Base-by-base conservation (phyloP, 345 rosid genomes). In the Eutrema yunnanense region DNA sequence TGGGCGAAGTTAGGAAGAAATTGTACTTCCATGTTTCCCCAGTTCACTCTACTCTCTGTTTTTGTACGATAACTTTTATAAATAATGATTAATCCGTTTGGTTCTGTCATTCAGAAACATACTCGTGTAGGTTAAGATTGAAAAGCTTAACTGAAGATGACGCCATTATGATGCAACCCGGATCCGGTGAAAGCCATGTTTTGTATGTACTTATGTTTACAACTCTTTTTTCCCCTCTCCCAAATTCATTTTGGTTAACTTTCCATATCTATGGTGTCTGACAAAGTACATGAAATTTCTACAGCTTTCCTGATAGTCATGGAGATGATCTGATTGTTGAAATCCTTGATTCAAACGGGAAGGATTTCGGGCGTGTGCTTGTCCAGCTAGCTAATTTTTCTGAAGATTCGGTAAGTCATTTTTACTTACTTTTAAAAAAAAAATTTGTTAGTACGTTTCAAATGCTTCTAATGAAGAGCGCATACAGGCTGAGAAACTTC, bases 311-410 rank as follows among this genome's bases (percentile, higher is more conserved):
- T 53, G 99, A 95, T 77, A 81, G 91, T 67, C 82, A 81, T 43
- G 99, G 96, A 73, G 99, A 95, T 79, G 99, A 95, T 85, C 80
- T 95, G 59, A 86, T 90, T 76, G 86, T 90, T 74, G 99, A 92
- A 81, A 84, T 95, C 77, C 90, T 79, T 50, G 98, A 91, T 67
- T 88, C 96, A 51, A 91, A 81, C 69, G 97, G 97, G 78, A 87
- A 85, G 67, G 80, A 84, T 67, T 88, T 72, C 82, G 98, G 98
- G 57, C 97, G 98, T 64, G 97, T 88, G 71, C 84, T 89, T 80
- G 95, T 84, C 62, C 98, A 94, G 79, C 84, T 91, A 74, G 98
- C 97, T 43, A 78, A 80, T 62, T 63, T 91, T 76, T 82, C 88
- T 33, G 97, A 88, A 69, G 97, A 91, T 49, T 81, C 81, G 74